Percentiles rank a stretch among this genome's conserved stretches.
Evolutionary conservation across 139 green algal species (phyloP).

Genomic region (Tetraselmis chui): DNA sequence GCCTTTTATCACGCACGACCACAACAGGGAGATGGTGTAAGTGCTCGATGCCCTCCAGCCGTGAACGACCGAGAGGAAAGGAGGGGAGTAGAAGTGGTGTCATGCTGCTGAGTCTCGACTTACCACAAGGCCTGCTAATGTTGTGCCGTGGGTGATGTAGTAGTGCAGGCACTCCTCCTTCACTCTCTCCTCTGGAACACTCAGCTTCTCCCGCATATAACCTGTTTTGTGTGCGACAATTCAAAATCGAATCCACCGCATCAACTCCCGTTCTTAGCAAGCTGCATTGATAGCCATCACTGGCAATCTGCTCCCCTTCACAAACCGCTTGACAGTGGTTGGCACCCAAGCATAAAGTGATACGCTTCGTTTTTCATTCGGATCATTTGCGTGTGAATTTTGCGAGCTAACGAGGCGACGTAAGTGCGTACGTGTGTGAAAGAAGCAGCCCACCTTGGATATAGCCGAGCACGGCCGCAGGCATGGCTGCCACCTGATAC

Average conservation of each 20-base stretch:
- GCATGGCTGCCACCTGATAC: constrained; percentile 33
- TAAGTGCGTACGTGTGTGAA: neutral
- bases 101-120: neutral
- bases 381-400: neutral
- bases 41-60: neutral
- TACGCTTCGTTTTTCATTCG: neutral
- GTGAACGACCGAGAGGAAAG: neutral
- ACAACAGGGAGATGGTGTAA: neutral
- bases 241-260: too few species aligned
- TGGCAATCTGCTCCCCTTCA: neutral
- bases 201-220: constrained; percentile 55
- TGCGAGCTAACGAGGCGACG: neutral
- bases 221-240: too few species aligned
- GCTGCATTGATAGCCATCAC: constrained; percentile 8
- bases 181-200: constrained; percentile 37
- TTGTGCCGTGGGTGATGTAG: constrained; percentile 64
- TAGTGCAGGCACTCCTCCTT: constrained; percentile 29
- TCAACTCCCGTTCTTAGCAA: too few species aligned
- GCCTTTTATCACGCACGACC: constrained; percentile 22
- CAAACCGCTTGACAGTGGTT: neutral
- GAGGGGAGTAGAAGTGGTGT: neutral
- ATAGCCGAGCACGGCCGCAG: constrained; percentile 36
- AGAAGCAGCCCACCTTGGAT: constrained; percentile 32
- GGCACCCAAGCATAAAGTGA: neutral
- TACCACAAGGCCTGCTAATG: constrained; percentile 56